These are phyloP conservation scores for Boletus sp. DNA, from an alignment of 768 basidiomycete genomes.

Conservation along the genomic window DNA sequence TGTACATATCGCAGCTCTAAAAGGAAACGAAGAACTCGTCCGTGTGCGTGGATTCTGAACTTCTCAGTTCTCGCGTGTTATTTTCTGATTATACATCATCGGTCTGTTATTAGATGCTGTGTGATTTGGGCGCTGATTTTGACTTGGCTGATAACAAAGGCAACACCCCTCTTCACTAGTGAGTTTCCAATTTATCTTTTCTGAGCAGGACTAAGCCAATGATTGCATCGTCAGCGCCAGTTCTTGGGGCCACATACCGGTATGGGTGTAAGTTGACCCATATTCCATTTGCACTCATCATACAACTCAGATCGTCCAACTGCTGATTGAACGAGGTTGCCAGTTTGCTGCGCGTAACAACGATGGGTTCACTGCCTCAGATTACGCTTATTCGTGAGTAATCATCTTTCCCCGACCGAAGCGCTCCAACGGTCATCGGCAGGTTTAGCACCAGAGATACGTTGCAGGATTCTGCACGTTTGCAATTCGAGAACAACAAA, in stretches of 20 bases:
- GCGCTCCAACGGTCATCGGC: conserved; percentile 2
- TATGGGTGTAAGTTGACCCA: conserved; percentile 35
- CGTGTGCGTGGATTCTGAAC: conserved; percentile 49
- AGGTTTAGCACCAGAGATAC: conserved; percentile 76
- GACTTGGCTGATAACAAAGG: conserved; percentile 89
- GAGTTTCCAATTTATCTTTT: conserved; percentile 30
- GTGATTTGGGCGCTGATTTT: conserved; percentile 86
- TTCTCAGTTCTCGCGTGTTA: conserved; percentile 5
- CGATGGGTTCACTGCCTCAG: conserved; percentile 86
- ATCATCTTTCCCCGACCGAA: neutral
- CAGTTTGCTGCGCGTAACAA: conserved; percentile 82
- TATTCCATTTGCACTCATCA: conserved; percentile 12
- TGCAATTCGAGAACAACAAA: conserved; percentile 77
- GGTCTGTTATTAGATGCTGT: conserved; percentile 64
- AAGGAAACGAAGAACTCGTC: conserved; percentile 88
- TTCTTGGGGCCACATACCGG: conserved; percentile 81
- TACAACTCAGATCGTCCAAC: conserved; percentile 61
- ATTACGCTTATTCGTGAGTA: conserved; percentile 70
- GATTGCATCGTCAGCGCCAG: conserved; percentile 57
- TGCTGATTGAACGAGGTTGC: conserved; percentile 87
- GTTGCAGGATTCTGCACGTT: conserved; percentile 74
- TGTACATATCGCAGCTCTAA: conserved; percentile 81
- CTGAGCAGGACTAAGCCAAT: conserved; percentile 5
- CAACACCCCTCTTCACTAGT: conserved; percentile 93
- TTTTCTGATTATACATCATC: conserved; percentile 14